Evolutionary conservation across 2,329 filamentous ascomycete genomes (phyloP), one percentile per base, ranked within the genome.

Genomic region (Knoxdaviesia proteae): DNA sequence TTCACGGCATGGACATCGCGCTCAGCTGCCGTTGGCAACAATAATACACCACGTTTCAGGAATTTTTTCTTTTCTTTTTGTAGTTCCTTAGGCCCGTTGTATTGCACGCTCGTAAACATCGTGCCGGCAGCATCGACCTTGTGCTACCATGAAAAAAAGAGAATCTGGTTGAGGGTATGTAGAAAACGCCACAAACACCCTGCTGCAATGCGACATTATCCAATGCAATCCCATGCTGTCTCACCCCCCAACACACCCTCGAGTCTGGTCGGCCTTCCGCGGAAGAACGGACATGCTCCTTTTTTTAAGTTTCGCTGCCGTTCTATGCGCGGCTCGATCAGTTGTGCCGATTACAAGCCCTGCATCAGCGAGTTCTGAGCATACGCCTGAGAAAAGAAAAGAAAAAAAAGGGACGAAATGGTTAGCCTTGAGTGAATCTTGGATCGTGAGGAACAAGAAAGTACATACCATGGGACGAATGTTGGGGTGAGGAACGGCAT

Each of bases 401-500:
- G 3, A 33, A 35, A 48, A 60, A 50, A 58, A 53, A 51, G 45
- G 11, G 34, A 36, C 34, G 34, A 36, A 32, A 7, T 8, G 30
- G 7, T 6, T 11, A 32, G 48, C 29, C 37, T 32, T 51, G 41
- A 50, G 40, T 39, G 29, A 39, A 20, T 7, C 29, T 9, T 29
- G 2, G 34, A 6, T 6, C 31, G 39, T 31, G 10, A 36, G 11
- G 8, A 32, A 33, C 36, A 29, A 34, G 10, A 30, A 38, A 11
- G 6, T 49, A 53, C 62, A 59, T 58, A 77, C 78, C 79, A 98
- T 98, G 9, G 90, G 88, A 59, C 81, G 84, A 58, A 98, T 90
- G 54, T 92, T 74, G 8, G 90, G 90, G 66, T 98, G 90, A 47
- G 87, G 87, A 43, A 98, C 90, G 6, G 90, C 90, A 52, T 96